Percentiles rank a stretch among this genome's conserved stretches.
These are phyloP conservation scores for Fagopyrum homotropicum DNA, from an alignment of 148 eudicot genomes.

Conservation along the genomic window DNA sequence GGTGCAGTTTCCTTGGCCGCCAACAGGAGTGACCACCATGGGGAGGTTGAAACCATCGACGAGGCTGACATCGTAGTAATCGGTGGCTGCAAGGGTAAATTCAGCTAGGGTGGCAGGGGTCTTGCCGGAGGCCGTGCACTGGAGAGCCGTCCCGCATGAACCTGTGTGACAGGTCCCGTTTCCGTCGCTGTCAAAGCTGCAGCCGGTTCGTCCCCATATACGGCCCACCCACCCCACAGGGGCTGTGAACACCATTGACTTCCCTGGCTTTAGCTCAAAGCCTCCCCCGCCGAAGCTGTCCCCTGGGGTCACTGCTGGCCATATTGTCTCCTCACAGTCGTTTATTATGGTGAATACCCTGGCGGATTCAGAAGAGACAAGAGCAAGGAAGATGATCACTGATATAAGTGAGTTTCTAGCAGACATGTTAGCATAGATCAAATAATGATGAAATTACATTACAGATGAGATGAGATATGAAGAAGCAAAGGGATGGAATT, in stretches of 20 bases:
- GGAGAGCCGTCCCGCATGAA: constrained; percentile 43
- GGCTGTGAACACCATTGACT: constrained; percentile 36
- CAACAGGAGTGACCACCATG: constrained; percentile 37
- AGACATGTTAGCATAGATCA: not conserved
- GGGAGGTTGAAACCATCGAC: constrained; percentile 93
- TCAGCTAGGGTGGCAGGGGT: constrained; percentile 68
- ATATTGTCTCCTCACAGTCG: constrained; percentile 56
- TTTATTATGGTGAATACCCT: constrained; percentile 48
- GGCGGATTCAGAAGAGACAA: constrained; percentile 25
- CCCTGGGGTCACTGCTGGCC: constrained; percentile 61
- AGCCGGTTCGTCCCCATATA: constrained; percentile 66
- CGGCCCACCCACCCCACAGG: constrained; percentile 58
- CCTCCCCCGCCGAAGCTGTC: constrained; percentile 50
- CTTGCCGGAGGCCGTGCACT: constrained; percentile 37
- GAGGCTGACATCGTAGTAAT: constrained; percentile 84
- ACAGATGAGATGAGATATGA: not conserved
- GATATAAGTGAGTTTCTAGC: not conserved
- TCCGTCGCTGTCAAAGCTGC: constrained; percentile 44
- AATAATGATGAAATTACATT: not conserved
- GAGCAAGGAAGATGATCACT: not conserved
- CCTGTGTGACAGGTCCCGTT: constrained; percentile 58
- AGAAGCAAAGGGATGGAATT: not conserved
- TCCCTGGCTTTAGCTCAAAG: constrained; percentile 33
- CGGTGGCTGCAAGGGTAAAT: constrained; percentile 51
- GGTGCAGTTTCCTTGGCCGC: constrained; percentile 61